These are phyloP conservation scores for Neurospora sp. DNA, from an alignment of 495 filamentous ascomycete genomes.

Conservation along the genomic window DNA sequence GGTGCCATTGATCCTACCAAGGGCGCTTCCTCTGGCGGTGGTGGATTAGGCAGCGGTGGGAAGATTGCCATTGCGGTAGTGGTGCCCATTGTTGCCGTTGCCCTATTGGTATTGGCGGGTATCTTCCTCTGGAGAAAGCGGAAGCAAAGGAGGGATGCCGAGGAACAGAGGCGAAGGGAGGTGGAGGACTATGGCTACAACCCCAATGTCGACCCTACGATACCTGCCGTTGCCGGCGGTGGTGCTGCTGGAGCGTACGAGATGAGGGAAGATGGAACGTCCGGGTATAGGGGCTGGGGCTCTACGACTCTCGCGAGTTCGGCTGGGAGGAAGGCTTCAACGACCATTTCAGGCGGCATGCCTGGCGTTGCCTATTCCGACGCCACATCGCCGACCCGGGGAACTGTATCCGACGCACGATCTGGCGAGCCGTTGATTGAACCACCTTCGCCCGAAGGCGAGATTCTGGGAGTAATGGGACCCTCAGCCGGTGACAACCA, in stretches of 20 bases:
- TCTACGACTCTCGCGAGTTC: constrained; percentile 60
- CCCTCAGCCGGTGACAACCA: constrained; percentile 56
- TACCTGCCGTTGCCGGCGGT: constrained; percentile 52
- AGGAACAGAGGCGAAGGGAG: constrained; percentile 83
- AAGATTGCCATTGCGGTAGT: constrained; percentile 90
- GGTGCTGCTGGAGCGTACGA: constrained; percentile 51
- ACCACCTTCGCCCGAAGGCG: constrained; percentile 55
- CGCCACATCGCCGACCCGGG: constrained; percentile 59
- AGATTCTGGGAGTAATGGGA: constrained; percentile 61
- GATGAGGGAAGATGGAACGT: constrained; percentile 53
- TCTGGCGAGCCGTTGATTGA: constrained; percentile 59
- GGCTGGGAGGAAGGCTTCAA: constrained; percentile 73
- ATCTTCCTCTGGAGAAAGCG: constrained; percentile 81
- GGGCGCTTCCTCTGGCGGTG: constrained; percentile 18
- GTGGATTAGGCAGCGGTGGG: constrained; percentile 30
- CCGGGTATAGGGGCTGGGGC: constrained; percentile 93
- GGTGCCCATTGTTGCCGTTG: constrained; percentile 82
- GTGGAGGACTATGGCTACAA: constrained; percentile 96
- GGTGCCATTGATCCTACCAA: constrained; percentile 23
- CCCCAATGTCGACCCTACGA: constrained; percentile 81
- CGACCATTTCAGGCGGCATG: constrained; percentile 74
- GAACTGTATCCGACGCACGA: constrained; percentile 60
- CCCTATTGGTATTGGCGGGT: constrained; percentile 62
- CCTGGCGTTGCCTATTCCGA: constrained; percentile 61
- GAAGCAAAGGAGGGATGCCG: constrained; percentile 72